Base-by-base conservation (phyloP, 2,329 filamentous ascomycete species). In the Colletotrichum sp. region DNA sequence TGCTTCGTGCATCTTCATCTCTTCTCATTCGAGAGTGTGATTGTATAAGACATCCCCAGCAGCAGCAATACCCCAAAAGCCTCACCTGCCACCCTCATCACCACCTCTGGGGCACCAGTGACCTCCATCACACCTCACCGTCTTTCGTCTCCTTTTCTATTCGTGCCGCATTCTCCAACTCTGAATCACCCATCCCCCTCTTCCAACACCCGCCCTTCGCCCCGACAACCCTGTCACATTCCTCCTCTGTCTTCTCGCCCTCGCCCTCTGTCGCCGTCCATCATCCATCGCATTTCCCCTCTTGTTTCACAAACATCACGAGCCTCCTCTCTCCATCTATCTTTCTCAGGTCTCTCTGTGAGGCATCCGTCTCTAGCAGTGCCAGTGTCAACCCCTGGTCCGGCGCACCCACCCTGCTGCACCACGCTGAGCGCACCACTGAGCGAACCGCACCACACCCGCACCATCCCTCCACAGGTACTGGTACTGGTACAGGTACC, bases 241-340 rank as follows among this genome's bases (percentile, higher is more conserved):
- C 63, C 63, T 26, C 39, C 26, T 69, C 65, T 26, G 34, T 69
- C 32, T 28, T 34, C 3, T 52, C 30, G 44, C 39, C 39, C 32
- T 57, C 21, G 26, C 15, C 28, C 57, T 52, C 30, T 64, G n/a
- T 18, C 30, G 0, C 21, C 55, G 18, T 39, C 21, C 55, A 21
- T 44, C 21, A 59, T 67, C 62, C 55, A 57, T 63, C 16, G 60
- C 72, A 28, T 64, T 16, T 30, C 30, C 52, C 59, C 55, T 71
- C 74, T 32, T 73, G 70, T 76, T 76, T 76, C 74, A 76, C 36
- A 74, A 62, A 64, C 64, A 74, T 76, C 70, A 73, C 74, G 64
- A 76, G 70, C 74, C 70, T 49, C 39, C 70, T 66, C 21, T 71
- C 39, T 21, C 34, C 34, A 18, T 15, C 44, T 3, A 57, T 66